phyloP scores from a whole-genome alignment of 2,329 filamentous ascomycete genomes.

The Neocucurbitaria cava region DNA sequence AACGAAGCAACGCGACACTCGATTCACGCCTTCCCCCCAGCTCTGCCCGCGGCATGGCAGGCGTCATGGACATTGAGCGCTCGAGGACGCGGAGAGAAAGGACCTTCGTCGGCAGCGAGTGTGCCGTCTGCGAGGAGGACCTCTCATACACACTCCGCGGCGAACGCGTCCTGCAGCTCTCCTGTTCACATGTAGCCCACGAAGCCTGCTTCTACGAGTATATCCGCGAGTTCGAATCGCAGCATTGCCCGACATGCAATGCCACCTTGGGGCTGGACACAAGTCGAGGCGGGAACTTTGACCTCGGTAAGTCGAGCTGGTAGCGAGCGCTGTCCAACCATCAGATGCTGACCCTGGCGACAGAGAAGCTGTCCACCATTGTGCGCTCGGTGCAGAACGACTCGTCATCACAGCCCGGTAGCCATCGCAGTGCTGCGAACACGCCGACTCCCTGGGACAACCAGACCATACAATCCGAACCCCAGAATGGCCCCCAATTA shows the following conservation, averaged over 20 bases:
- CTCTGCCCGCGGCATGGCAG: constrained; percentile 60
- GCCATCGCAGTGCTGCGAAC: constrained; percentile 56
- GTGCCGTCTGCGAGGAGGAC: constrained; percentile 95
- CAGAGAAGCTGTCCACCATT: constrained; percentile 94
- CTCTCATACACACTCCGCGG: constrained; percentile 93
- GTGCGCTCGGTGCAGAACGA: constrained; percentile 83
- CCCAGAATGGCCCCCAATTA: constrained; percentile 54
- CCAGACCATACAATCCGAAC: constrained; percentile 50
- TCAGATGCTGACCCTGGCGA: constrained; percentile 22
- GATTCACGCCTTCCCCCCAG: constrained; percentile 39
- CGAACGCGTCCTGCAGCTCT: constrained; percentile 93
- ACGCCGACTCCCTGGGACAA: constrained; percentile 75
- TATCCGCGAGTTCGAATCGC: constrained; percentile 90
- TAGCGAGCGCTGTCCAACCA: constrained; percentile 11
- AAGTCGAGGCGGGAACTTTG: constrained; percentile 88
- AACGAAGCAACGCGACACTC: constrained; percentile 34
- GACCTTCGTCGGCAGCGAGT: constrained; percentile 94
- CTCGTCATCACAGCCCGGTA: constrained; percentile 35
- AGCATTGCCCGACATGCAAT: constrained; percentile 93
- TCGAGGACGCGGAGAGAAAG: constrained; percentile 83
- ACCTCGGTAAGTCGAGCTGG: constrained; percentile 71
- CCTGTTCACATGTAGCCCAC: constrained; percentile 95
- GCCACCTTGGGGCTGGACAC: constrained; percentile 91
- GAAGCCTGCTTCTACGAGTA: constrained; percentile 99
- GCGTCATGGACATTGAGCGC: constrained; percentile 76